Base-by-base conservation (phyloP, 73 alveolate species). In the Durusdinium trenchii region DNA sequence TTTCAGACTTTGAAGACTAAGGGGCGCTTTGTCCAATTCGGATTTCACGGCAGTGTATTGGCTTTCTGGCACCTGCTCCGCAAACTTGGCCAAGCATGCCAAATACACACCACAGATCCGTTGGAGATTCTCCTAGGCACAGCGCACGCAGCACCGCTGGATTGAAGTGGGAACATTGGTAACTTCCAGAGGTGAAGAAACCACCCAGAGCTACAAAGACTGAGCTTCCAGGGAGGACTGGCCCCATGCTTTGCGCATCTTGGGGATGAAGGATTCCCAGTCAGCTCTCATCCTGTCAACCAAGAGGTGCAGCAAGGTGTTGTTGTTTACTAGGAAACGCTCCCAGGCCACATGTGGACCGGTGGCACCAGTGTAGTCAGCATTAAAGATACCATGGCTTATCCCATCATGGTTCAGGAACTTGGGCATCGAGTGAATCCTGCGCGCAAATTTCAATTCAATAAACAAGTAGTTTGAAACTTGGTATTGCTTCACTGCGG, bases 171-270 rank as follows among this genome's bases (percentile, higher is more conserved):
- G 6, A 35, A 6, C 28, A 10, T 35, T 35, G 45, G 86, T 69
- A 35, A 16, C 82, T 14, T 38, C 23, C 54, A 75, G 14, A 40
- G n/a, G 28, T 35, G 26, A 30, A 10, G 69, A 47, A 3, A 38
- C 5, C 28, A 2, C 42, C 42, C 4, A 43, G 4, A 18, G 18
- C 3, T 6, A 40, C 40, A 61, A 12, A 14, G 48, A 35, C 82
- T 46, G 82, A 75, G 91, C 28, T 9, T 81, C 91, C 46, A 81
- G 47, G 3, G 4, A 5, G 1, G 46, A 12, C 47, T 23, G 47
- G 62, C 35, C 35, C 91, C 91, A 81, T 2, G 91, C 62, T 28
- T 81, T 81, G 20, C 91, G 20, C 91, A 81, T 81, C 67, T 81
- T 81, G 28, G 91, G 91, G 20, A 7, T 42, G 35, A 75, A 9